phyloP scores from a whole-genome alignment of 129 eudicot genomes.

The Chrysanthemum makinoi region DNA sequence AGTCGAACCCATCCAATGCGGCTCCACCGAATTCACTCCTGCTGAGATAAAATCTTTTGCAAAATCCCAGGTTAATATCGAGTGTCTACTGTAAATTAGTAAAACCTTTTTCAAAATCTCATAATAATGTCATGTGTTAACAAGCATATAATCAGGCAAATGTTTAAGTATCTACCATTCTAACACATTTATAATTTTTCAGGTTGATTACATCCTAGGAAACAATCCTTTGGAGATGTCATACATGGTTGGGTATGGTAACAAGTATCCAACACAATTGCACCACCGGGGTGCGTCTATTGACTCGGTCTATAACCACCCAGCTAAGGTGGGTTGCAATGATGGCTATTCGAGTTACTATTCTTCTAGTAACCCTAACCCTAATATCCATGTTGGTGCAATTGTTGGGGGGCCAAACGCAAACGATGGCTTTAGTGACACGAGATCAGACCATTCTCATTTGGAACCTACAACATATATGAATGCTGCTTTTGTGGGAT shows the following conservation, averaged over 20 bases:
- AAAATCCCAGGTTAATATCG: conserved; percentile 53
- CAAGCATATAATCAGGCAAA: too few relatives aligned
- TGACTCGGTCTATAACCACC: conserved; percentile 39
- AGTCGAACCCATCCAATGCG: conserved; percentile 41
- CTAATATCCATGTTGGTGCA: conserved; percentile 63
- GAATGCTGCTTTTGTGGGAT: conserved; percentile 78
- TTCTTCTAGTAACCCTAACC: conserved; percentile 39
- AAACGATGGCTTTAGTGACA: conserved; percentile 50
- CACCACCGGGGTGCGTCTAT: conserved; percentile 82
- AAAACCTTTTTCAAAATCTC: conserved; percentile 60
- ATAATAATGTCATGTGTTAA: conserved; percentile 27
- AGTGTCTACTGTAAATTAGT: neutral
- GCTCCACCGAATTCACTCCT: conserved; percentile 41
- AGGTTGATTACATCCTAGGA: conserved; percentile 76
- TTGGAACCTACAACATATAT: conserved; percentile 66
- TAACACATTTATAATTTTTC: neutral
- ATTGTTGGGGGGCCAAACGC: conserved; percentile 74
- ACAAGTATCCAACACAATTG: conserved; percentile 48
- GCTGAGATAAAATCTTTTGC: conserved; percentile 52
- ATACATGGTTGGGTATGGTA: conserved; percentile 72
- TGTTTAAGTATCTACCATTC: too few relatives aligned
- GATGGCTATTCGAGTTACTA: conserved; percentile 31
- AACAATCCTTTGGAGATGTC: conserved; percentile 60
- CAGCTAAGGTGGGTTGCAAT: conserved; percentile 47
- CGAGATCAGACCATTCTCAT: conserved; percentile 53